A percentile compares a stretch with the other conserved stretches of the same genome.
Evolutionary conservation across 2,329 filamentous ascomycete genomes (phyloP).

Genomic region (Fusarium beomiforme): DNA sequence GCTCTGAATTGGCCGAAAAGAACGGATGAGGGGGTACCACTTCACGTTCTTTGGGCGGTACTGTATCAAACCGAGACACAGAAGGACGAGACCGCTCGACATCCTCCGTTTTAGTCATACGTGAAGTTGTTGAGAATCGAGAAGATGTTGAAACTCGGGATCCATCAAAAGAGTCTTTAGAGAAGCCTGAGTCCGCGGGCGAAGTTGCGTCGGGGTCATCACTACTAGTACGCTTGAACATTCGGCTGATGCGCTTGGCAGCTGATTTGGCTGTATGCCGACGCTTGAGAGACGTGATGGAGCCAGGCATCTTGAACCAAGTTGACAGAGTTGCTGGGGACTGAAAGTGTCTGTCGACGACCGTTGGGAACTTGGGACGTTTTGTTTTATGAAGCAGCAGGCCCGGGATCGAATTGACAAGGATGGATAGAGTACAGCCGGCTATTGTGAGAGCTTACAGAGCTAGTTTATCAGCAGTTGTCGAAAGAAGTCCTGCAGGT

Average conservation of each 20-base stretch:
- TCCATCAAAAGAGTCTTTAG: constrained; percentile 20
- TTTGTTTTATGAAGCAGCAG: not conserved
- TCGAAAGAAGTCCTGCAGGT: not conserved
- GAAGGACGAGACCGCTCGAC: constrained; percentile 14
- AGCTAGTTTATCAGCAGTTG: not conserved
- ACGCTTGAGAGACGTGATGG: constrained; percentile 31
- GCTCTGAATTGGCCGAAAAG: constrained; percentile 1
- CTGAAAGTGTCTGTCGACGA: not conserved
- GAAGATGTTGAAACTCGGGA: constrained; percentile 25
- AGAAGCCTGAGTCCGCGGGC: not conserved
- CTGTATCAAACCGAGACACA: constrained; percentile 14
- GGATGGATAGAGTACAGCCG: not conserved
- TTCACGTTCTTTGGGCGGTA: constrained; percentile 1
- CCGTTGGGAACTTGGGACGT: not conserved
- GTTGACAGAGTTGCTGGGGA: not conserved
- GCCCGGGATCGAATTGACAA: constrained; percentile 1
- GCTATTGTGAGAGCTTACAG: not conserved
- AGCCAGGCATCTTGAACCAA: constrained; percentile 13
- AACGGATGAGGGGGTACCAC: constrained; percentile 8
- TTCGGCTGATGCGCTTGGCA: constrained; percentile 34
- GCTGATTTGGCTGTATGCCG: constrained; percentile 27
- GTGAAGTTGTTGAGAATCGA: constrained; percentile 30
- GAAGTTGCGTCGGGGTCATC: constrained; percentile 11
- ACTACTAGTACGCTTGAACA: constrained; percentile 29
- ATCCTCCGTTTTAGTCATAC: constrained; percentile 24